Evolutionary conservation across 345 rosid genomes (phyloP), one percentile per base, ranked within the genome.

Genomic region (Salix caprea): DNA sequence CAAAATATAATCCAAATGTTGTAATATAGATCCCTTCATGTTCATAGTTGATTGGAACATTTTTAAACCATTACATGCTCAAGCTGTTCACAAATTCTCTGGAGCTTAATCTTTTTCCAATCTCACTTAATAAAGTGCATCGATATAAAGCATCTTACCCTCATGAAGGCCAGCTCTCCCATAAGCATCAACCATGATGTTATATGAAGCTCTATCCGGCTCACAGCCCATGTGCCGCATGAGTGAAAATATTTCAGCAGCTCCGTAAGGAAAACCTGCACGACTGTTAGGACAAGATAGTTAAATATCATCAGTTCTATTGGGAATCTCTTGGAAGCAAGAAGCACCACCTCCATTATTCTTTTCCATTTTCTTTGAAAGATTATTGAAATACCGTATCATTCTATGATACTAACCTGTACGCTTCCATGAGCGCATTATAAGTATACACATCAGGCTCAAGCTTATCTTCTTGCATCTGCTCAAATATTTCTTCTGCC

Each of bases 201-300:
- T 94, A 78, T 87, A 94, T 3, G 98, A 92, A 80, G 97, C 98
- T 86, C 94, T 82, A 79, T 92, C 98, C 58, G 97, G 98, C 80
- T 94, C 98, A 81, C 93, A 90, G 21, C 97, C 96, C 96, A 90
- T 89, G 81, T 94, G 94, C 79, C 90, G 94, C 97, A 94, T 94
- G 16, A 94, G 85, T 26, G 98, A 94, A 84, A 94, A 94, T 71
- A 92, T 85, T 80, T 94, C 98, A 44, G 98, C 94, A 72, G 97
- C 97, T n/a, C 94, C 98, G 39, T 83, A 85, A 18, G 98, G 92
- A 85, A 84, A 94, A 61, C 97, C 98, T 72, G 97, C 97, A 70
- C 97, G 95, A 60, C 99, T 94, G 88, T 82, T 70, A 19, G 16
- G 54, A 70, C 12, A 66, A 74, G 66, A 76, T 40, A 56, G 74